Evolutionary conservation across 768 basidiomycete species (phyloP).

Genomic region (Paxillus involutus): DNA sequence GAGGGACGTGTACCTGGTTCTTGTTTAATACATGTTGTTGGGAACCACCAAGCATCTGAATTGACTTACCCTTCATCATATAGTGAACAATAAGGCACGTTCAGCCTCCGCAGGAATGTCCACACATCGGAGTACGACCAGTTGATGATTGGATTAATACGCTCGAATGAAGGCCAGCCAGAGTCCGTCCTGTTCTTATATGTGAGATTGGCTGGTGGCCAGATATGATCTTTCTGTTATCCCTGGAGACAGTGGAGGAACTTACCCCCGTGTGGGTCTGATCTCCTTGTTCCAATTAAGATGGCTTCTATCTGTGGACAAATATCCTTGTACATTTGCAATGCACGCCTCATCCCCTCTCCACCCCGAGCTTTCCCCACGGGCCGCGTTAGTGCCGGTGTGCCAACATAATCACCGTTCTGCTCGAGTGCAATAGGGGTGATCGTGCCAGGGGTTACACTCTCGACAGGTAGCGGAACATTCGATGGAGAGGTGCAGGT

Average conservation of each 20-base stretch:
- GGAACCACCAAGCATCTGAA: background rate
- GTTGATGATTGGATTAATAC: conserved; percentile 94
- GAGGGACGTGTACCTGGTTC: conserved; percentile 88
- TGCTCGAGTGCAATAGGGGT: conserved; percentile 16
- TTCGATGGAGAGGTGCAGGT: conserved; percentile 35
- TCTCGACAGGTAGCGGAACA: conserved; percentile 48
- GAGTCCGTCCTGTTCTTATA: conserved; percentile 80
- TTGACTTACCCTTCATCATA: conserved; percentile 85
- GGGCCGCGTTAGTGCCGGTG: conserved; percentile 29
- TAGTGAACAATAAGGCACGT: conserved; percentile 83
- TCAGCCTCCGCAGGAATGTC: conserved; percentile 72
- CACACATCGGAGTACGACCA: conserved; percentile 93
- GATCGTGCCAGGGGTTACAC: conserved; percentile 37
- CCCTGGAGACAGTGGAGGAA: conserved; percentile 5
- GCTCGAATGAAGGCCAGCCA: conserved; percentile 86
- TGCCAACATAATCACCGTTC: conserved; percentile 1
- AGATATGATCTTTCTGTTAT: background rate
- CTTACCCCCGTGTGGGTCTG: conserved; percentile 94
- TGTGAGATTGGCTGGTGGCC: conserved; percentile 60
- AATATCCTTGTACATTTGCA: conserved; percentile 67
- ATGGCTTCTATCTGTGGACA: conserved; percentile 76
- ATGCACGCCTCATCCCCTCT: conserved; percentile 76
- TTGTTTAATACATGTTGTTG: background rate
- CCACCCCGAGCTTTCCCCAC: conserved; percentile 58
- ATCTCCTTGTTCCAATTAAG: conserved; percentile 83